Base-by-base conservation (phyloP, 352 stramenopile genomes). In the Globisporangium middletonii region DNA sequence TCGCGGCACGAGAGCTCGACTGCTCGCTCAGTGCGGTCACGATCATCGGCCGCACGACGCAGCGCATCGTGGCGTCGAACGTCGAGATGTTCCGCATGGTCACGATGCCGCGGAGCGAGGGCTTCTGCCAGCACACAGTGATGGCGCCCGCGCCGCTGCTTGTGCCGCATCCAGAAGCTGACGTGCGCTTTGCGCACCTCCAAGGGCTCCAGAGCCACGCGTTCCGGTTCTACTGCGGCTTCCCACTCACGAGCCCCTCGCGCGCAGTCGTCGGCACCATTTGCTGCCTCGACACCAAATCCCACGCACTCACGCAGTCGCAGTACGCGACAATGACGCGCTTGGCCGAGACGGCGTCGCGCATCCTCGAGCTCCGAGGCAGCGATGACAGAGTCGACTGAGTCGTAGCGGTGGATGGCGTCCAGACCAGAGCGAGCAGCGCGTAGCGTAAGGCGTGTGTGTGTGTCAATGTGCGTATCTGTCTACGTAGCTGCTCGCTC, bases 51-150 rank as follows among this genome's bases (percentile, higher is more conserved):
- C 57, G 70, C 18, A 58, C 60, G 16, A 61, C 60, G 6, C 64
- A 62, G 23, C 72, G 72, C 50, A 60, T 86, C n/a, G 63, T 77
- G 35, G 75, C 77, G 16, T 75, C 68, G n/a, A 83, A 69, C n/a
- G 55, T 77, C 30, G 53, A 62, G 47, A 52, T 42, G 50, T 74
- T 70, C 59, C 52, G 65, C 49, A 38, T 18, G 55, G 50, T 42
- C 28, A 23, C 48, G 12, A 33, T 57, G 41, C 51, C 51, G 41
- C 51, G 51, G 26, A 57, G 19, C 19, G 33, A 57, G 51, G 37
- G 16, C 16, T 64, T 76, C 47, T 76, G 65, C 44, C 54, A 63
- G 43, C 68, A 76, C 55, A 66, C 51, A 3, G 53, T 76, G 26
- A 73, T 73, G 62, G 60, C 62, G 2, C 57, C 71, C 42, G 64